Evolutionary conservation across 345 rosid genomes (phyloP).

Genomic region (Carallia brachiata): DNA sequence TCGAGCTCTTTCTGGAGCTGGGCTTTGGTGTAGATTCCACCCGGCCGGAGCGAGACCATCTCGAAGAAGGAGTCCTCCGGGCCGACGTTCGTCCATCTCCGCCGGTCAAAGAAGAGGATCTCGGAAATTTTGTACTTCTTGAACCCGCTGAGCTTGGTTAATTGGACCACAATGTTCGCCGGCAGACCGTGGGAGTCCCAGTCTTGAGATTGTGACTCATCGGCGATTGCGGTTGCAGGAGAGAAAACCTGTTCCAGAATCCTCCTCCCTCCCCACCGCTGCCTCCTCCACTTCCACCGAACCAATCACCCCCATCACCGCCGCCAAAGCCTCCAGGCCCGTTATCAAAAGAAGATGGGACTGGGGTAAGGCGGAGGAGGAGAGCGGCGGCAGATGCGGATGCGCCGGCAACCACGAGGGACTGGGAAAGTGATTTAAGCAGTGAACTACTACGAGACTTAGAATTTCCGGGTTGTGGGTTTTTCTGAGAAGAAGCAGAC

Average conservation of each 20-base stretch:
- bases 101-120: conserved; percentile 68
- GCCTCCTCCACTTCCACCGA: conserved; percentile 46
- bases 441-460: conserved; percentile 1
- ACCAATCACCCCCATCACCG: conserved; percentile 33
- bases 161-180: conserved; percentile 73
- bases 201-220: conserved; percentile 60
- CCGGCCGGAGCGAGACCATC: conserved; percentile 86
- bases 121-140: conserved; percentile 85
- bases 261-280: conserved; percentile 38
- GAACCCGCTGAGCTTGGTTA: conserved; percentile 80
- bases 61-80: conserved; percentile 92
- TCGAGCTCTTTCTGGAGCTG: conserved; percentile 89
- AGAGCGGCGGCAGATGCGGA: conserved; percentile 57
- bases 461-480: neutral
- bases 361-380: conserved; percentile 44
- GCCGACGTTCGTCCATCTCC: conserved; percentile 59
- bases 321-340: conserved; percentile 36
- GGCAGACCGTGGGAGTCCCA: conserved; percentile 95
- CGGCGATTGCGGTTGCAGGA: conserved; percentile 64
- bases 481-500: neutral
- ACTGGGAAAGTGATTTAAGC: conserved; percentile 41
- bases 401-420: conserved; percentile 44
- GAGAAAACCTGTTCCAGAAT: conserved; percentile 59
- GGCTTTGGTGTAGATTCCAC: conserved; percentile 79
- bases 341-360: conserved; percentile 20